Evolutionary conservation across 805 yeast genomes (phyloP).

Genomic region (Ascoidea tarda): DNA sequence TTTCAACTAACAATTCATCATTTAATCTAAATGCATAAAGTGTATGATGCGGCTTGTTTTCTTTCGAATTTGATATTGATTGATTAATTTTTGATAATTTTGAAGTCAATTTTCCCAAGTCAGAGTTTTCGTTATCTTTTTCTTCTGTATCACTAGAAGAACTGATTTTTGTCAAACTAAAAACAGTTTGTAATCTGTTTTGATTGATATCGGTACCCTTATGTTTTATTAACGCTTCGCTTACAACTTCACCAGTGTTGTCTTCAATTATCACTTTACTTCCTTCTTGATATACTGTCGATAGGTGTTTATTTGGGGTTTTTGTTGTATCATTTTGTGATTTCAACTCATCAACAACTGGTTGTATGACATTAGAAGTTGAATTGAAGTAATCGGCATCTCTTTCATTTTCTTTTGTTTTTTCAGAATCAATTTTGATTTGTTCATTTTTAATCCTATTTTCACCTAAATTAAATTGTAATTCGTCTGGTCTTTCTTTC

Average conservation of each 20-base stretch:
- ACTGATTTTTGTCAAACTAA: neutral
- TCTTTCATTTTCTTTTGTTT: slow-evolving; percentile 1
- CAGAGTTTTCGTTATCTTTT: neutral
- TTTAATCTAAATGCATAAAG: slow-evolving; percentile 70
- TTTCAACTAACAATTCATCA: slow-evolving; percentile 69
- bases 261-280: slow-evolving; percentile 62
- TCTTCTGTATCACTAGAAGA: neutral
- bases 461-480: neutral
- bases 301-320: slow-evolving; percentile 10
- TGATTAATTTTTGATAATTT: neutral
- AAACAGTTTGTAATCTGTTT: slow-evolving; percentile 5
- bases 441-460: neutral
- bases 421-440: slow-evolving; percentile 1
- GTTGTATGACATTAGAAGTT: neutral
- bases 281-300: slow-evolving; percentile 54
- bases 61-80: neutral
- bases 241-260: slow-evolving; percentile 64
- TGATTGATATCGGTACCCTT: slow-evolving; percentile 7
- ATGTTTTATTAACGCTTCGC: neutral
- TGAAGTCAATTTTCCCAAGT: neutral
- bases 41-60: slow-evolving; percentile 19
- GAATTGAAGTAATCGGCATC: slow-evolving; percentile 5
- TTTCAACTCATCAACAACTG: neutral
- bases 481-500: slow-evolving; percentile 12
- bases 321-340: neutral